phyloP scores from a whole-genome alignment of 768 basidiomycete species.

The Tremella yokohamensis region DNA sequence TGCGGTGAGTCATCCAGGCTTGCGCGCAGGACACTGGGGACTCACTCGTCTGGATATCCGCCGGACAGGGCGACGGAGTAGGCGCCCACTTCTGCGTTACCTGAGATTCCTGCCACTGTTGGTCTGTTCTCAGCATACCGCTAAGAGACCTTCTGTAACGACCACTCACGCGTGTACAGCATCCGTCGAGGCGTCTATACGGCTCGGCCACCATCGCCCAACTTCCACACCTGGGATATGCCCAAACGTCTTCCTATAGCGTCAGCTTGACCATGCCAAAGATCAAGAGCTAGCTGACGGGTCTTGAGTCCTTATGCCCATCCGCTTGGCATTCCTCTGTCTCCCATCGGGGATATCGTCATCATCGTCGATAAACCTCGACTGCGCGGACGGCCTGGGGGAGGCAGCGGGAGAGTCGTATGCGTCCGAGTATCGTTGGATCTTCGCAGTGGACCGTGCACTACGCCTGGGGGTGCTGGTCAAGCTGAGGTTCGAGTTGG shows the following conservation, averaged over 20 bases:
- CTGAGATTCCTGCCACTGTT: slow-evolving; percentile 76
- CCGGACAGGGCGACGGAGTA: slow-evolving; percentile 84
- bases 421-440: too few species aligned
- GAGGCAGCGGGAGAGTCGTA: slow-evolving; percentile 1
- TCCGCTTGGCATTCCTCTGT: slow-evolving; percentile 30
- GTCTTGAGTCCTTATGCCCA: slow-evolving; percentile 45
- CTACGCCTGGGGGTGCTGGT: background rate
- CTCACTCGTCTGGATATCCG: slow-evolving; percentile 52
- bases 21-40: background rate
- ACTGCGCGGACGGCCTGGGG: too few species aligned
- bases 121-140: slow-evolving; percentile 56
- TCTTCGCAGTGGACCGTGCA: background rate
- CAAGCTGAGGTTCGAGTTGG: background rate
- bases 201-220: slow-evolving; percentile 76
- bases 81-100: slow-evolving; percentile 62
- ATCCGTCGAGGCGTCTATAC: slow-evolving; percentile 67
- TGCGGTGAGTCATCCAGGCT: slow-evolving; percentile 9
- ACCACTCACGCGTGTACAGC: slow-evolving; percentile 77
- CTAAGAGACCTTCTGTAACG: background rate
- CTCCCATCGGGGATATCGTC: slow-evolving; percentile 38
- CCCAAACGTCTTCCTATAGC: slow-evolving; percentile 64
- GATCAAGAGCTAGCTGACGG: slow-evolving; percentile 38
- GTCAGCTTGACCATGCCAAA: slow-evolving; percentile 13
- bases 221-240: slow-evolving; percentile 72
- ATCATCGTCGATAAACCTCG: slow-evolving; percentile 13